Conservation (phyloP, 306 rosid species). For the Notholithocarpus densiflorus region DNA sequence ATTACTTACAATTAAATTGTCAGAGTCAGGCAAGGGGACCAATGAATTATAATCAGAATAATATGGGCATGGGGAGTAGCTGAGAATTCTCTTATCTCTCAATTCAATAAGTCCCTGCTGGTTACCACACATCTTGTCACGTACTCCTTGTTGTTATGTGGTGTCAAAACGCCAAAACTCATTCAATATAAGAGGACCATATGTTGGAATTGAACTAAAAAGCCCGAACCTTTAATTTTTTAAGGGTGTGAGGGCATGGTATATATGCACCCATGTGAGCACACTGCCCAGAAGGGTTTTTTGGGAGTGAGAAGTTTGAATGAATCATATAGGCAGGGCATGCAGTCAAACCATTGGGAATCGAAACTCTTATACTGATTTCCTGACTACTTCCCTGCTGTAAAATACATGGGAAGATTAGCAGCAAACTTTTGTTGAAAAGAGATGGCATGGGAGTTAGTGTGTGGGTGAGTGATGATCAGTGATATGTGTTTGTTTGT, state of each 20-base stretch:
- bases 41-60: conserved; percentile 25
- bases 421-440: conserved; percentile 43
- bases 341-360: conserved; percentile 54
- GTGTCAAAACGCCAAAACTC: conserved; percentile 16
- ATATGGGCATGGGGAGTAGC: conserved; percentile 25
- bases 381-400: conserved; percentile 1
- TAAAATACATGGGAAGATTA: conserved; percentile 29
- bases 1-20: neutral
- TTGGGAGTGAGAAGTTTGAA: conserved; percentile 41
- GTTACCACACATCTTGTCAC: conserved; percentile 37
- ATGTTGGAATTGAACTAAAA: conserved; percentile 29
- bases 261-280: conserved; percentile 48
- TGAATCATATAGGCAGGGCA: neutral
- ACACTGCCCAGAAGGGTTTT: conserved; percentile 54
- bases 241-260: neutral
- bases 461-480: neutral
- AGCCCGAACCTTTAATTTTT: neutral
- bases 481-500: conserved; percentile 6
- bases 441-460: conserved; percentile 43
- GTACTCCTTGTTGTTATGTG: conserved; percentile 37
- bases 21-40: conserved; percentile 25
- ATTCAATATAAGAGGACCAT: conserved; percentile 34
- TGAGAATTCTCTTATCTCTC: conserved; percentile 1
- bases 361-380: conserved; percentile 36
- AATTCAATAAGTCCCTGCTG: conserved; percentile 16